Percentiles rank a stretch among this genome's conserved stretches.
Conservation (phyloP, 306 rosid genomes). For the Dalbergia cultrata region DNA sequence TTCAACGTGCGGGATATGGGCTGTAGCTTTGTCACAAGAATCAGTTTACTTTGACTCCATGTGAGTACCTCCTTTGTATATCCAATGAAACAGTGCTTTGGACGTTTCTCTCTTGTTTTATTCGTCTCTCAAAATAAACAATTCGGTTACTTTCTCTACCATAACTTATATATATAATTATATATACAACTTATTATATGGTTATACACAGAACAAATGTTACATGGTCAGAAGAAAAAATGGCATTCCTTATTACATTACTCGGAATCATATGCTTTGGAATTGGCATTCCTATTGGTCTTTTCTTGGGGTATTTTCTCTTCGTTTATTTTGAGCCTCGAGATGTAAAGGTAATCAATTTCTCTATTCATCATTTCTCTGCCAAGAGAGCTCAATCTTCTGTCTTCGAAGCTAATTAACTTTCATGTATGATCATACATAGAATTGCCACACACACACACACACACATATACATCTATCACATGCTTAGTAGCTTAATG, state of each 20-base stretch:
- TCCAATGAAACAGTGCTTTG: too few species aligned
- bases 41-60: background rate
- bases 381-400: too few species aligned
- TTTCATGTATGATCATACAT: background rate
- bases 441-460: too few species aligned
- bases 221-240: background rate
- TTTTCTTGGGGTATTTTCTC: constrained; percentile 39
- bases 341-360: constrained; percentile 39
- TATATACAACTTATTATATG: too few species aligned
- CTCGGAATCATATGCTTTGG: constrained; percentile 43
- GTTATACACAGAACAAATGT: too few species aligned
- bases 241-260: constrained; percentile 18
- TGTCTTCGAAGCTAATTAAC: too few species aligned
- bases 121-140: background rate
- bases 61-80: background rate
- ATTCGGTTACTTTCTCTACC: background rate
- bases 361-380: too few species aligned
- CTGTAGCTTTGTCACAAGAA: background rate
- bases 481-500: too few species aligned
- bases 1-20: background rate
- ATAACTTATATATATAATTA: too few species aligned
- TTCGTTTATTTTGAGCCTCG: constrained; percentile 32
- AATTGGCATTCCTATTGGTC: constrained; percentile 42
- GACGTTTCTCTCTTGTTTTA: background rate
- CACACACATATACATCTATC: too few species aligned